These are phyloP conservation scores for Phylloboletellus chloephorus DNA, from an alignment of 1,284 basidiomycete species.

Conservation along the genomic window DNA sequence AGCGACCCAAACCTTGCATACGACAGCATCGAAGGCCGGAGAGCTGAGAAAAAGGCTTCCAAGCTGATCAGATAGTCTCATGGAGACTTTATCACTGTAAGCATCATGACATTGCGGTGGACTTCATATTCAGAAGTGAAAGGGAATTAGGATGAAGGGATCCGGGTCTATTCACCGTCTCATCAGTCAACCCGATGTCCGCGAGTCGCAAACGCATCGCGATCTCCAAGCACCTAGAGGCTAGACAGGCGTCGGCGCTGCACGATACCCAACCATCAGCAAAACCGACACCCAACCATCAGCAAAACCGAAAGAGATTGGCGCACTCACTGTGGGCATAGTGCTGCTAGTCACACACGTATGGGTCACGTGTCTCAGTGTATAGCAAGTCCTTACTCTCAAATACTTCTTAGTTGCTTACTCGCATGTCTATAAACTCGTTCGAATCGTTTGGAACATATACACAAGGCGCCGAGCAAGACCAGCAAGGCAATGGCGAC, in stretches of 20 bases:
- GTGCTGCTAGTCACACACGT: no score
- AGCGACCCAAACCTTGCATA: not conserved
- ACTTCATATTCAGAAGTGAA: not conserved
- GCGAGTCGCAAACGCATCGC: not conserved
- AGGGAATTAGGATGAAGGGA: not conserved
- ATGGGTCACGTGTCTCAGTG: not conserved
- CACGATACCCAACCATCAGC: no score
- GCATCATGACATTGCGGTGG: not conserved
- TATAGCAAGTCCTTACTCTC: not conserved
- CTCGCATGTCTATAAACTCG: conserved; percentile 22
- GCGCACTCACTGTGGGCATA: no score
- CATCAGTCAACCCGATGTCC: not conserved
- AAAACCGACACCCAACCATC: no score
- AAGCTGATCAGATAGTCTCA: conserved; percentile 1
- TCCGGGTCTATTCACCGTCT: not conserved
- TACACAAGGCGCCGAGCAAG: conserved; percentile 47
- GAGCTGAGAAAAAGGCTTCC: not conserved
- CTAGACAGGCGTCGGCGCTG: no score
- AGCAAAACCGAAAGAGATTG: no score
- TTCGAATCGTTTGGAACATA: conserved; percentile 22
- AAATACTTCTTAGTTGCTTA: not conserved
- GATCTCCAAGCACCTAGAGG: no score
- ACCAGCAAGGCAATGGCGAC: conserved; percentile 49
- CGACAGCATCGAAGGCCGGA: conserved; percentile 11
- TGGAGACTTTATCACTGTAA: not conserved